Evolutionary conservation across 2,329 filamentous ascomycete species (phyloP), one percentile per base, ranked within the genome.

Genomic region (Trichoderma atrobrunneum): DNA sequence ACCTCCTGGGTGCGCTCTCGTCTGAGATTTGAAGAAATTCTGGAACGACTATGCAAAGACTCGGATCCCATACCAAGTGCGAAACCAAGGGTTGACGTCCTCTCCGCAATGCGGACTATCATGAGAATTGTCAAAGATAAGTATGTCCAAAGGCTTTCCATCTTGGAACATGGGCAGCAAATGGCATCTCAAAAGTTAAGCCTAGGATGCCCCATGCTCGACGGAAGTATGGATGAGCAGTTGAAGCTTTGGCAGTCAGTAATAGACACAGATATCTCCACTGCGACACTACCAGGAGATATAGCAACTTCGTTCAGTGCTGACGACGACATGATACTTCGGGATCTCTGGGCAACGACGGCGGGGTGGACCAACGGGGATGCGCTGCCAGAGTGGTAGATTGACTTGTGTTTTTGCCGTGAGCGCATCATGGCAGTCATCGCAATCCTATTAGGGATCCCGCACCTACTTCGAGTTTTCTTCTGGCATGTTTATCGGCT

Each of bases 321-420:
- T 2, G 72, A 1, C 76, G 78, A 74, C 76, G 77, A 12, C 14
- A 24, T 24, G 51, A 72, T 78, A 64, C 83, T 82, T 69, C 80
- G 85, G 68, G 85, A 86, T 73, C 73, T 86, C 10, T 87, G 85
- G 85, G 81, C 83, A 14, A 83, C 84, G 3, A 85, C 86, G 84
- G 86, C 83, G 81, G 79, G 80, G 0, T 86, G 85, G 85, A 78
- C 82, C 14, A 76, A 74, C 34, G 76, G 74, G 6, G 70, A 72
- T 32, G 14, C 24, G 18, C n/a, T 34, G 28, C 43, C 60, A 26
- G 34, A 63, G 21, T 63, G 24, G 36, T 54, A 54, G 48, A 12
- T 8, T 54, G 11, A 12, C 11, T 14, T 3, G n/a, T 21, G 5
- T 54, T 54, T 24, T 24, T 54, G 11, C 5, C n/a, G 21, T 51